Evolutionary conservation across 2,329 filamentous ascomycete genomes (phyloP).

Genomic region (Sclerotinia subarctica): DNA sequence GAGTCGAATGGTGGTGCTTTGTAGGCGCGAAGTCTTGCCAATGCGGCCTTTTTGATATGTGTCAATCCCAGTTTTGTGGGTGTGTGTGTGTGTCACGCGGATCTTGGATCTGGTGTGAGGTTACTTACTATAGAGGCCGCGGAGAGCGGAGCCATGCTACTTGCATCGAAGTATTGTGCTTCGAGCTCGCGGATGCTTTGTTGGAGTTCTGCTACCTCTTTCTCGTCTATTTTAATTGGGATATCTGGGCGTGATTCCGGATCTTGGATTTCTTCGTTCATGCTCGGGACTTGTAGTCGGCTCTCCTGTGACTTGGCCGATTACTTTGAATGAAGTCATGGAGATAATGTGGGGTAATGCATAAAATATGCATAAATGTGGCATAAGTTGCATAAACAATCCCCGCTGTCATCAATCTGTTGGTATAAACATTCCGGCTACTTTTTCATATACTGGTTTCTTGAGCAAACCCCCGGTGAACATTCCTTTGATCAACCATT

Average conservation of each 20-base stretch:
- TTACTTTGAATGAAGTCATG: slow-evolving; percentile 6
- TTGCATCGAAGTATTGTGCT: slow-evolving; percentile 37
- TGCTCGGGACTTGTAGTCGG: not conserved
- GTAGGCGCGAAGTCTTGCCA: slow-evolving; percentile 60
- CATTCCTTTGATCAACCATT: not conserved
- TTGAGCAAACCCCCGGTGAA: not conserved
- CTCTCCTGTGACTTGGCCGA: too few species aligned
- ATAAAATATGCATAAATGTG: not conserved
- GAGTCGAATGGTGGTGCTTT: slow-evolving; percentile 56
- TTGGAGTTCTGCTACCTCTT: slow-evolving; percentile 33
- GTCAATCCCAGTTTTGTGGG: not conserved
- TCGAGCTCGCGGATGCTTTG: slow-evolving; percentile 32
- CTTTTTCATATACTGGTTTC: not conserved
- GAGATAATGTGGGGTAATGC: slow-evolving; percentile 13
- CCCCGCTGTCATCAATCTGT: not conserved
- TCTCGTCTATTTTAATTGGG: slow-evolving; percentile 35
- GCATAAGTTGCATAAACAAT: not conserved
- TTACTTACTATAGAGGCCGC: slow-evolving; percentile 34
- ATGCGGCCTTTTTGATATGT: slow-evolving; percentile 32
- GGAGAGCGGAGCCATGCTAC: slow-evolving; percentile 38
- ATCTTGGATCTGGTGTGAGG: not conserved
- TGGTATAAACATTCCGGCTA: not conserved
- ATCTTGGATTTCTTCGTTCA: not conserved
- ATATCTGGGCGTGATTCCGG: not conserved
- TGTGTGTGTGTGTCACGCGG: not conserved